Base-by-base conservation (phyloP, 73 alveolate genomes). In the Stentor roeselii region DNA sequence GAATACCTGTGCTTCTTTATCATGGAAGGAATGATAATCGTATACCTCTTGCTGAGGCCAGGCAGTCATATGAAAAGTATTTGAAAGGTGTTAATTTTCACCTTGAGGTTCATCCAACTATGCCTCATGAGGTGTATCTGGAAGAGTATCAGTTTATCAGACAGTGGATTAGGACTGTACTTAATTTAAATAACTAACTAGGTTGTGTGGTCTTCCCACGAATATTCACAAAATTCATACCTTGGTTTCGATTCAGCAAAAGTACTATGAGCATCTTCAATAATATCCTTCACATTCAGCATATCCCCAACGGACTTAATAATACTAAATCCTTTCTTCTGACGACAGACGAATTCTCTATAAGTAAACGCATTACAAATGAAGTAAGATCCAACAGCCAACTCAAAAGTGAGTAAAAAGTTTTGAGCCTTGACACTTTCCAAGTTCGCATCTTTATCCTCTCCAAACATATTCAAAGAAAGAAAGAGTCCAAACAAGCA, bases 201-300 rank as follows among this genome's bases (percentile, higher is more conserved):
- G 67, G 67, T 50, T 50, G 21, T 50, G 6, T 50, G 21, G 21
- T 50, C 67, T 50, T 50, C 67, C 67, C 67, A 50, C 30, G 67
- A 11, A 21, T 75, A 31, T 36, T n/a, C 14, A 32, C 75, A 31
- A 41, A 34, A 41, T 21, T 11, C n/a, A 3, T 3, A 36, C 36
- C 27, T 3, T 3, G 3, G n/a, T 21, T 11, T 36, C n/a, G 36
- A 4, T 75, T 36, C 84, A 75, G 87, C 42, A 76, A 88, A 88
- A 11, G 93, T 83, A 32, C 42, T 76, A 42, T 84, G 86, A 36
- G 89, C 89, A 35, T 88, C 93, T 34, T 59, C 40, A 38, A 88
- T 83, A 40, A 88, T 84, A 84, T 88, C 93, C 39, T 88, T 88
- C 31, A 88, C 89, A 42, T 87, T 87, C 75, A 87, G 85, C 3